These are phyloP conservation scores for Leonotis leonurus DNA, from an alignment of 257 asterid species.

Conservation along the genomic window DNA sequence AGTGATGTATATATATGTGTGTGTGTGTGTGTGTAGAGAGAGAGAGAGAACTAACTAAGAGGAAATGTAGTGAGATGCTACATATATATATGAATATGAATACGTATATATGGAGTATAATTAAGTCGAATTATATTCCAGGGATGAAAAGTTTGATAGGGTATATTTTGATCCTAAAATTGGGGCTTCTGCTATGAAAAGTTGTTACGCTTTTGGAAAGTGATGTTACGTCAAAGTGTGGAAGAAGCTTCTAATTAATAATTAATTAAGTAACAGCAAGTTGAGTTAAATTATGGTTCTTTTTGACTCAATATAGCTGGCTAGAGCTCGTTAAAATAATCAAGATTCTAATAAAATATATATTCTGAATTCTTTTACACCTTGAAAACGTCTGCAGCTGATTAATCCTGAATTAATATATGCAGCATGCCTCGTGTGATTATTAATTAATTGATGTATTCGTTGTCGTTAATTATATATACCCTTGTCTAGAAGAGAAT, in stretches of 20 bases:
- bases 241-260: too few relatives aligned
- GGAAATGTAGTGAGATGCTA: too few relatives aligned
- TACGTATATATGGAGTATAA: not conserved
- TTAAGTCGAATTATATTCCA: not conserved
- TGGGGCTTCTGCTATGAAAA: constrained; percentile 6
- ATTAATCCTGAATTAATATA: not conserved
- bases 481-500: constrained; percentile 9
- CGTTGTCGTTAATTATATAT: not conserved
- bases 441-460: not conserved
- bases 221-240: not conserved
- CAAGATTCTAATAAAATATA: not conserved
- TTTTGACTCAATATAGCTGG: not conserved
- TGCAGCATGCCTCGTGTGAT: not conserved
- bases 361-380: too few relatives aligned
- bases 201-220: not conserved
- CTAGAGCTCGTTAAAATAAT: not conserved
- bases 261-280: not conserved
- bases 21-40: too few relatives aligned
- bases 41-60: too few relatives aligned
- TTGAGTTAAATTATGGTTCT: not conserved
- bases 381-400: not conserved
- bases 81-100: not conserved
- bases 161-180: not conserved
- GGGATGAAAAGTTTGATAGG: not conserved
- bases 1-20: too few relatives aligned